Base-by-base conservation (phyloP, 331 rosid species). In the Prunus yedoensis region DNA sequence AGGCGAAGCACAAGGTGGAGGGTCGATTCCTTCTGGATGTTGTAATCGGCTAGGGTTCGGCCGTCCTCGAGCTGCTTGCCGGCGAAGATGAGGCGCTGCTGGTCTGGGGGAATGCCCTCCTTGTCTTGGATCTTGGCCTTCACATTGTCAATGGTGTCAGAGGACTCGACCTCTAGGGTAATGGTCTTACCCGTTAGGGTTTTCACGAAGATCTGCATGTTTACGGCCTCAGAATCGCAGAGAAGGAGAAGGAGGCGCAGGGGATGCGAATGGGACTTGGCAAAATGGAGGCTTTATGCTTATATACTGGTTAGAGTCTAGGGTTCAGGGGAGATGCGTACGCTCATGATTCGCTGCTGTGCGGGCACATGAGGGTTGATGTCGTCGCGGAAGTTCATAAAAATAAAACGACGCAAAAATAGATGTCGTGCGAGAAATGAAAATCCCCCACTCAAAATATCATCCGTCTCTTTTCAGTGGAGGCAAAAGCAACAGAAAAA, bases 51-150 rank as follows among this genome's bases (percentile, higher is more conserved):
- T 50, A 93, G 93, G 61, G 98, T 93, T 27, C 97, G 96, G 51
- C 98, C 98, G 62, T 93, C 98, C 78, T 93, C 98, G 4, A 93
- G 97, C 82, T 93, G 97, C 66, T 93, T 93, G 2, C 98, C 97
- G 82, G 97, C 96, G 90, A 93, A 93, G 81, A 93, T 93, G 63
- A 93, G 91, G 1, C 98, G 89, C 77, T 93, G 98, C 85, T 93
- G 98, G 89, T 93, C 97, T 65, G 98, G 98, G 0, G 98, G 98
- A 28, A 93, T 93, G 1, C 98, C 98, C 18, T 93, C 98, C 88
- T 93, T 93, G 91, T 93, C 98, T 66, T 93, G 97, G 77, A 93
- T 93, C 90, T 93, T 93, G 17, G 97, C 82, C 83, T 93, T 93
- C 20, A 93, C 97, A 63, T 91, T 91, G 87, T 93, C 98, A 78